These are phyloP conservation scores for Gillenia trifoliata DNA, from an alignment of 306 rosid genomes.

Conservation along the genomic window DNA sequence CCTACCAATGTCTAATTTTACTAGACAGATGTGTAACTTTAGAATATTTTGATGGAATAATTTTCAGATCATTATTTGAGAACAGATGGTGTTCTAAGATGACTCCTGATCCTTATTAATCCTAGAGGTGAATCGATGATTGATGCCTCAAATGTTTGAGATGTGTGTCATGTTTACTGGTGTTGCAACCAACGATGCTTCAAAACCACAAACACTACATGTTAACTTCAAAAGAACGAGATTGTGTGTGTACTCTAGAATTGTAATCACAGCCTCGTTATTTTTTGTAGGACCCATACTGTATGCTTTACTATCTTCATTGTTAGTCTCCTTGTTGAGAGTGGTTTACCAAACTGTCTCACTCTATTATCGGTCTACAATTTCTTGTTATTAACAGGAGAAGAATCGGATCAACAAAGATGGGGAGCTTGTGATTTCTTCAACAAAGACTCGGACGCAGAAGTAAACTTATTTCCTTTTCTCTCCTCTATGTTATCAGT, in stretches of 20 bases:
- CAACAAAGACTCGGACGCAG: constrained; percentile 90
- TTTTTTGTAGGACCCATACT: too few species aligned
- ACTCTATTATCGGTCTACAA: background rate
- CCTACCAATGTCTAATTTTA: background rate
- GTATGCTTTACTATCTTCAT: background rate
- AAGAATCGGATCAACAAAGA: constrained; percentile 91
- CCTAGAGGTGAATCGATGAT: background rate
- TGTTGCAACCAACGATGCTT: too few species aligned
- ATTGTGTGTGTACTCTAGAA: too few species aligned
- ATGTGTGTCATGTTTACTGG: background rate
- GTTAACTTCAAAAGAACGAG: too few species aligned
- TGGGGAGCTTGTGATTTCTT: constrained; percentile 93
- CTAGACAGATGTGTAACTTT: background rate
- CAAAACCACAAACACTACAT: too few species aligned
- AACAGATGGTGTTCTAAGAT: background rate
- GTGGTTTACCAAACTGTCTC: constrained; percentile 3
- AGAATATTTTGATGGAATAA: background rate
- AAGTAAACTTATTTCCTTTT: constrained; percentile 50
- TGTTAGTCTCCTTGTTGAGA: background rate
- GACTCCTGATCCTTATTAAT: background rate
- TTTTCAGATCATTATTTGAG: too few species aligned
- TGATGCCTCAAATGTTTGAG: too few species aligned
- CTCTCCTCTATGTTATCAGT: constrained; percentile 1
- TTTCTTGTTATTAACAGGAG: constrained; percentile 53
- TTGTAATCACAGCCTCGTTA: too few species aligned